phyloP scores from a whole-genome alignment of 1,284 basidiomycete genomes.

The Anthracocystis panici-leucophaei region DNA sequence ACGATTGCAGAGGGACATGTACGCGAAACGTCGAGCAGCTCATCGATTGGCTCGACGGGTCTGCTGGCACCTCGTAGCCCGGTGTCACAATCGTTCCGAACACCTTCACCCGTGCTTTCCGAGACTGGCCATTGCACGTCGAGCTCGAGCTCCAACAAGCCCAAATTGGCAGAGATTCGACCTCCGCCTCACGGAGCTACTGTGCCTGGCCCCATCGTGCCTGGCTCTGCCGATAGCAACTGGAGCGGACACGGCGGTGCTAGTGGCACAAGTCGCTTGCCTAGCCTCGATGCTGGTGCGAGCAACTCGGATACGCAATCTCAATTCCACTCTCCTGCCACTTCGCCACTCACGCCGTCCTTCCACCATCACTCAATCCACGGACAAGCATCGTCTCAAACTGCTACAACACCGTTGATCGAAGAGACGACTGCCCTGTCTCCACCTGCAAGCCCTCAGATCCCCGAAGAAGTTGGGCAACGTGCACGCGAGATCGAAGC shows the following conservation, averaged over 20 bases:
- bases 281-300: conserved; percentile 41
- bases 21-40: conserved; percentile 24
- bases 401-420: neutral
- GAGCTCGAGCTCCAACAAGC: conserved; percentile 16
- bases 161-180: conserved; percentile 34
- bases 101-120: conserved; percentile 23
- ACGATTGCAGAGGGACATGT: conserved; percentile 35
- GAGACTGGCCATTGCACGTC: conserved; percentile 18
- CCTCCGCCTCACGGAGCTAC: conserved; percentile 32
- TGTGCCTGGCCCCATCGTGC: conserved; percentile 38
- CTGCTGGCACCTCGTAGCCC: conserved; percentile 45
- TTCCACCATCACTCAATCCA: conserved; percentile 40
- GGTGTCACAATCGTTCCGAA: conserved; percentile 23
- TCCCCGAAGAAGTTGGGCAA: conserved; percentile 41
- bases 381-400: neutral
- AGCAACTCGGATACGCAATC: conserved; percentile 45
- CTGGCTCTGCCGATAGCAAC: conserved; percentile 43
- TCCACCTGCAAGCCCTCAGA: conserved; percentile 22
- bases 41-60: conserved; percentile 28
- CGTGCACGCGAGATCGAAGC: conserved; percentile 51
- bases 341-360: conserved; percentile 44
- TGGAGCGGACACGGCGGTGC: conserved; percentile 31
- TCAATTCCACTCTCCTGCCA: conserved; percentile 42
- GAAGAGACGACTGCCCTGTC: conserved; percentile 11
- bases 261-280: conserved; percentile 23